These are phyloP conservation scores for Westerdykella ornata DNA, from an alignment of 2,329 filamentous ascomycete species.

Conservation along the genomic window DNA sequence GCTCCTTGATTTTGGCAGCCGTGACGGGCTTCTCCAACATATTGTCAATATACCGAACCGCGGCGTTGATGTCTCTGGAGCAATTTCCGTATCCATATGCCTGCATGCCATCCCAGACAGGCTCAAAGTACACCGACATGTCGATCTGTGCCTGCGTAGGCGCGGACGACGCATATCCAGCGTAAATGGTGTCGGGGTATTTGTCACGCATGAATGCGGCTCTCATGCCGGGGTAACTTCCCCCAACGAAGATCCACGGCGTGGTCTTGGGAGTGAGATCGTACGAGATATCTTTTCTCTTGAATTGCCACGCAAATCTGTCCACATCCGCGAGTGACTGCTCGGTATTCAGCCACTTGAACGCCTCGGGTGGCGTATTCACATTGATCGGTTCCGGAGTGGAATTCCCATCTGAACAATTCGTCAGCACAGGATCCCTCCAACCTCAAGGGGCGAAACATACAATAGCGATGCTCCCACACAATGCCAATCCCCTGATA, in stretches of 20 bases:
- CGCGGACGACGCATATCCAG: slow-evolving; percentile 33
- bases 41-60: slow-evolving; percentile 45
- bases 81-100: slow-evolving; percentile 42
- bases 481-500: slow-evolving; percentile 36
- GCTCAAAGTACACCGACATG: slow-evolving; percentile 48
- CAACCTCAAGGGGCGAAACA: slow-evolving; percentile 6
- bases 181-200: slow-evolving; percentile 37
- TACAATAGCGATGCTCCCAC: slow-evolving; percentile 39
- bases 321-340: slow-evolving; percentile 40
- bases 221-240: slow-evolving; percentile 35
- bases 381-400: slow-evolving; percentile 28
- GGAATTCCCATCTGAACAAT: slow-evolving; percentile 34
- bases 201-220: slow-evolving; percentile 36
- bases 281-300: slow-evolving; percentile 28
- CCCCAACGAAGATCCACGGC: slow-evolving; percentile 37
- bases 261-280: slow-evolving; percentile 32
- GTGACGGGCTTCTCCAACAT: slow-evolving; percentile 35
- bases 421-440: too few species aligned
- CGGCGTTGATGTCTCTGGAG: slow-evolving; percentile 45
- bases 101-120: slow-evolving; percentile 44
- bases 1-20: slow-evolving; percentile 41
- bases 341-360: slow-evolving; percentile 36
- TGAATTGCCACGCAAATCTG: slow-evolving; percentile 38
- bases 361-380: slow-evolving; percentile 28
- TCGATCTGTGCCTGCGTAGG: slow-evolving; percentile 44